Conservation (phyloP, 2,329 filamentous ascomycete species). For the Westerdykella aurantiaca region DNA sequence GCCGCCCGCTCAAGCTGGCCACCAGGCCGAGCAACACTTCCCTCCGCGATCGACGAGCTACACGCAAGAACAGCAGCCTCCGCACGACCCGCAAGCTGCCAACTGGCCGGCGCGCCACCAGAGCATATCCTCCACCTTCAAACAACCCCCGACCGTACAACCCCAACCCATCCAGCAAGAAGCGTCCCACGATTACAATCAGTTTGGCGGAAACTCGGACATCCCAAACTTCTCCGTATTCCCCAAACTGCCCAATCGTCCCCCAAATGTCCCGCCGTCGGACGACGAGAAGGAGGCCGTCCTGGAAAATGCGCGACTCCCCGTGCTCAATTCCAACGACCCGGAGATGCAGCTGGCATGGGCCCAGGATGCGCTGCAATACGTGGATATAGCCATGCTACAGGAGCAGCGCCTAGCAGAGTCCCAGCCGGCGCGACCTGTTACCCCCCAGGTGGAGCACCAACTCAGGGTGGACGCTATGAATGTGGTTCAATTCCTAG, state of each 20-base stretch:
- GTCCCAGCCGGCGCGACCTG: constrained; percentile 56
- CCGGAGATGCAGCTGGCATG: constrained; percentile 94
- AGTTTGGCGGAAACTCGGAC: constrained; percentile 41
- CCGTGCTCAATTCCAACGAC: constrained; percentile 88
- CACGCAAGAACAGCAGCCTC: constrained; percentile 16
- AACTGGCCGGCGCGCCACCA: constrained; percentile 27
- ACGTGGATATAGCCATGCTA: constrained; percentile 77
- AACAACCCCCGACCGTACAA: constrained; percentile 26
- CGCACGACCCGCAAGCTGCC: constrained; percentile 6
- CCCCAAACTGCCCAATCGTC: constrained; percentile 70
- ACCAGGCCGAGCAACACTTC: constrained; percentile 22
- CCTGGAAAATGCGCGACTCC: constrained; percentile 73
- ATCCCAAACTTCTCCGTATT: constrained; percentile 85
- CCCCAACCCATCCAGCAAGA: constrained; percentile 16
- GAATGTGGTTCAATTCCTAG: constrained; percentile 85
- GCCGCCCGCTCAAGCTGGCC: constrained; percentile 22
- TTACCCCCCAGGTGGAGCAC: constrained; percentile 82
- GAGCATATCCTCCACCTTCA: constrained; percentile 35
- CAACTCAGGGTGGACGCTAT: constrained; percentile 82
- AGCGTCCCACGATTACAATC: constrained; percentile 35
- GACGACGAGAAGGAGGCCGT: constrained; percentile 92
- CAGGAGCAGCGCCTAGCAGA: constrained; percentile 63
- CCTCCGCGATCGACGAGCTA: constrained; percentile 29
- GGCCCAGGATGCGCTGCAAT: constrained; percentile 87
- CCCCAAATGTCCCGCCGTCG: constrained; percentile 84